These are phyloP conservation scores for Saccharomyces jurei DNA, from an alignment of 805 yeast genomes.

Conservation along the genomic window DNA sequence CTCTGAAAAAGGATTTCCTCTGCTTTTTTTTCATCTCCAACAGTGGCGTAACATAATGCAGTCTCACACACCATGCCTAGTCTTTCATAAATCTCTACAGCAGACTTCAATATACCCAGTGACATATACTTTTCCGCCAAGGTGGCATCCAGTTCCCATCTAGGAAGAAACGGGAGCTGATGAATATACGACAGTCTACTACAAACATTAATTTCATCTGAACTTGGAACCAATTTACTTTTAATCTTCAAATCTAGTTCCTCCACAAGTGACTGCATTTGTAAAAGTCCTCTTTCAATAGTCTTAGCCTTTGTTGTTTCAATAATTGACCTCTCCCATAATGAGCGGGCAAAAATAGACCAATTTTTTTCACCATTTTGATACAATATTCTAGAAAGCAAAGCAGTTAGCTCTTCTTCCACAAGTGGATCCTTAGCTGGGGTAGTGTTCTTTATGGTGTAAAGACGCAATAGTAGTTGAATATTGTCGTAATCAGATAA, in stretches of 20 bases:
- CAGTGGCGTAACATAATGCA: slow-evolving; percentile 84
- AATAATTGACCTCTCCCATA: slow-evolving; percentile 83
- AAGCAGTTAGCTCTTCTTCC: slow-evolving; percentile 75
- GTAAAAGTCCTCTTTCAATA: slow-evolving; percentile 87
- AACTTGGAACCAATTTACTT: slow-evolving; percentile 45
- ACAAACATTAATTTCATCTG: slow-evolving; percentile 23
- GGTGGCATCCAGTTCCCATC: slow-evolving; percentile 74
- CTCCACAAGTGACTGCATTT: slow-evolving; percentile 85
- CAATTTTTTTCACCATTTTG: slow-evolving; percentile 41
- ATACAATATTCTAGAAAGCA: slow-evolving; percentile 63
- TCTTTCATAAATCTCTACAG: slow-evolving; percentile 81
- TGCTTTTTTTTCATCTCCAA: slow-evolving; percentile 66
- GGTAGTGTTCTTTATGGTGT: slow-evolving; percentile 55
- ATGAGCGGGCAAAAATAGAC: slow-evolving; percentile 68
- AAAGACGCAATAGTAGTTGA: slow-evolving; percentile 64
- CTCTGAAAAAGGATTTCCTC: slow-evolving; percentile 47
- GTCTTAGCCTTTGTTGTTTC: slow-evolving; percentile 79
- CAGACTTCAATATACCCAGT: slow-evolving; percentile 76
- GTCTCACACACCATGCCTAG: slow-evolving; percentile 69
- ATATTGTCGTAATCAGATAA: slow-evolving; percentile 61
- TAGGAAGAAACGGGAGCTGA: slow-evolving; percentile 68
- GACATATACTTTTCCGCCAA: slow-evolving; percentile 84
- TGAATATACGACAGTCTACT: slow-evolving; percentile 64
- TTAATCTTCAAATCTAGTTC: slow-evolving; percentile 68
- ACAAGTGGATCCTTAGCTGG: slow-evolving; percentile 66